These are phyloP conservation scores for Tagetes erecta DNA, from an alignment of 129 eudicot species.

Conservation along the genomic window DNA sequence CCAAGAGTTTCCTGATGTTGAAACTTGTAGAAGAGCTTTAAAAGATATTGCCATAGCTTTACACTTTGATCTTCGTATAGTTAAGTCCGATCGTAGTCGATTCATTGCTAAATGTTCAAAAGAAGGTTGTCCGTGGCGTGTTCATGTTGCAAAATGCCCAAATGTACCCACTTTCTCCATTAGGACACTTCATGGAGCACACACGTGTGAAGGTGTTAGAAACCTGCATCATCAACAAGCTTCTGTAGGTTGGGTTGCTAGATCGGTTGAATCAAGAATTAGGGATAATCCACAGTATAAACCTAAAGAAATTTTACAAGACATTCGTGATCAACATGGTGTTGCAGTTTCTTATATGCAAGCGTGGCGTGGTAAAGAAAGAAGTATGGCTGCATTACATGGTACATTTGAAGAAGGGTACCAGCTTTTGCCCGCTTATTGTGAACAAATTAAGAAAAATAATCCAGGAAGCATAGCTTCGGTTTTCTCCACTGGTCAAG, in stretches of 20 bases:
- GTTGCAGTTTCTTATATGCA: constrained; percentile 99
- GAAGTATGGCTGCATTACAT: constrained; percentile 97
- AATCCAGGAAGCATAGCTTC: constrained; percentile 91
- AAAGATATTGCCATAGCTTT: constrained; percentile 84
- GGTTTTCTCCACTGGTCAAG: constrained; percentile 75
- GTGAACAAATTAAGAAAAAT: constrained; percentile 77
- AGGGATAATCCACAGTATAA: constrained; percentile 87
- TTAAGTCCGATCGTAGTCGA: constrained; percentile 93
- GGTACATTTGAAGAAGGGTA: constrained; percentile 98
- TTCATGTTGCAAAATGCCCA: constrained; percentile 89
- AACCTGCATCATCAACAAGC: constrained; percentile 97
- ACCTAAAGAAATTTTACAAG: constrained; percentile 94
- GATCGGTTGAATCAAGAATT: constrained; percentile 81
- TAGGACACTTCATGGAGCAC: constrained; percentile 78
- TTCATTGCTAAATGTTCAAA: constrained; percentile 94
- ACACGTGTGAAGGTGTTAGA: constrained; percentile 88
- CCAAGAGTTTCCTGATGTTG: constrained; percentile 97
- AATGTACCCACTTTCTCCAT: constrained; percentile 86
- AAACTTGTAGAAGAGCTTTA: constrained; percentile 78
- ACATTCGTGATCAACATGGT: constrained; percentile 90
- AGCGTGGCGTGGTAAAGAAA: constrained; percentile 99
- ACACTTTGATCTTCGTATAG: constrained; percentile 93
- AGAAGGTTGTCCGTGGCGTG: constrained; percentile 99
- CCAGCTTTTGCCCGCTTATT: constrained; percentile 75
- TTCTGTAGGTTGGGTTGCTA: constrained; percentile 97